Base-by-base conservation (phyloP, 371 early-diverging fungal species). In the Globomyces sp. region DNA sequence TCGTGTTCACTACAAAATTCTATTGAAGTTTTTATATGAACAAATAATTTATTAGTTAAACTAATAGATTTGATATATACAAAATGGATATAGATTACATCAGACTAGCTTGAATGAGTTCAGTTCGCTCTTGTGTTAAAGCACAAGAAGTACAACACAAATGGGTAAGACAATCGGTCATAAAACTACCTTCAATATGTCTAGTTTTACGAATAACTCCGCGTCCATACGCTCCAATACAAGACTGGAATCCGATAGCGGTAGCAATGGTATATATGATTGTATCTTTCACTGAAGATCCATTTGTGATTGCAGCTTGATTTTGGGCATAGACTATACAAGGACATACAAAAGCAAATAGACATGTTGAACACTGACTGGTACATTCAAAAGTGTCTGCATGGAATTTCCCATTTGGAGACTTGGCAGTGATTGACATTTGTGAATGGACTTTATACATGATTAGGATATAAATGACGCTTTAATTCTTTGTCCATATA, bases 111-210 rank as follows among this genome's bases (percentile, higher is more conserved):
- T 51, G 11, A 5, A 24, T 51, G 24, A 51, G 34, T 51, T 51
- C 52, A 51, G 34, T 51, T 5, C 52, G 52, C 3, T 51, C 52
- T 51, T 51, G 52, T n/a, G 52, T 51, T 5, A 51, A 34, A 1
- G 52, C 52, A 24, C 52, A 51, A 51, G 52, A 34, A 51, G 52
- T 51, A 34, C 52, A 51, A 34, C 52, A 51, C 5, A 51, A 13
- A 24, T 51, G 52, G 52, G 34, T 51, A 24, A 11, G 34, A 13
- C 52, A 51, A 13, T 51, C 52, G 13, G 11, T 51, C 11, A 51
- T 34, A 51, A 34, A 6, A 34, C 52, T 51, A 24, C 52, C 52
- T n/a, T 51, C 24, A 13, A 51, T 51, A 24, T 51, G 52, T 11
- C 52, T 11, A 24, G 11, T 11, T 5, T 5, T 51, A 24, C 52